Evolutionary conservation across 2,329 filamentous ascomycete species (phyloP).

Genomic region (Apiospora hydei): DNA sequence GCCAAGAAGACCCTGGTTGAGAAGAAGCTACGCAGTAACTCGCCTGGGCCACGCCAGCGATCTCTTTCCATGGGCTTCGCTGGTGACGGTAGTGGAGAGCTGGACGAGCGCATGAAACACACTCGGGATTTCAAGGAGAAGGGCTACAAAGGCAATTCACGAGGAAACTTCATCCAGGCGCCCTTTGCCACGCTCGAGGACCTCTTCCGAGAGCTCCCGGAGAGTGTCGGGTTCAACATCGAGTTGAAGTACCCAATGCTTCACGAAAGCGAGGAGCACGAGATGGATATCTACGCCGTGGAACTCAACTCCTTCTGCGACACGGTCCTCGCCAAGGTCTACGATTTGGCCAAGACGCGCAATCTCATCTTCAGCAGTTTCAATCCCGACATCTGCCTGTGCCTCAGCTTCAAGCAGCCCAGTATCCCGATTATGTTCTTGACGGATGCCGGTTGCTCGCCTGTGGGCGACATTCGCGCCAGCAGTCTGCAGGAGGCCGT

Average conservation of each 20-base stretch:
- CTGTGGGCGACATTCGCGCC: constrained; percentile 88
- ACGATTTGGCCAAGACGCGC: constrained; percentile 81
- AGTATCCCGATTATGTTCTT: constrained; percentile 96
- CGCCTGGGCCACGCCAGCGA: constrained; percentile 49
- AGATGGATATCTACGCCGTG: constrained; percentile 95
- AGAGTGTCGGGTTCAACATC: constrained; percentile 92
- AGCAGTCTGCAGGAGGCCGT: constrained; percentile 94
- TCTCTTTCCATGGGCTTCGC: constrained; percentile 64
- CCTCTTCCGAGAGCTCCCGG: constrained; percentile 84
- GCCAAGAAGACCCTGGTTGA: constrained; percentile 35
- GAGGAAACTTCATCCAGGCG: constrained; percentile 93
- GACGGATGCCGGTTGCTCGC: constrained; percentile 82
- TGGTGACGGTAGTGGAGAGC: constrained; percentile 46
- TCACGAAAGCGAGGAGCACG: constrained; percentile 90
- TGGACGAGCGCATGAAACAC: constrained; percentile 92
- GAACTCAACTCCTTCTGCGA: constrained; percentile 98
- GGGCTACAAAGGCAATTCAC: constrained; percentile 94
- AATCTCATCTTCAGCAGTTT: constrained; percentile 98
- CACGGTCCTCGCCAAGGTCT: constrained; percentile 88
- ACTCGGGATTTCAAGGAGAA: constrained; percentile 94
- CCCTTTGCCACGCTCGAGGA: constrained; percentile 96
- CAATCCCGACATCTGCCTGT: constrained; percentile 94
- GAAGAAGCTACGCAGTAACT: constrained; percentile 40
- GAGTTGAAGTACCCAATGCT: constrained; percentile 99
- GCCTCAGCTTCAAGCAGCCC: constrained; percentile 95